These are phyloP conservation scores for Hygrocybe punicea DNA, from an alignment of 768 basidiomycete species.

Conservation along the genomic window DNA sequence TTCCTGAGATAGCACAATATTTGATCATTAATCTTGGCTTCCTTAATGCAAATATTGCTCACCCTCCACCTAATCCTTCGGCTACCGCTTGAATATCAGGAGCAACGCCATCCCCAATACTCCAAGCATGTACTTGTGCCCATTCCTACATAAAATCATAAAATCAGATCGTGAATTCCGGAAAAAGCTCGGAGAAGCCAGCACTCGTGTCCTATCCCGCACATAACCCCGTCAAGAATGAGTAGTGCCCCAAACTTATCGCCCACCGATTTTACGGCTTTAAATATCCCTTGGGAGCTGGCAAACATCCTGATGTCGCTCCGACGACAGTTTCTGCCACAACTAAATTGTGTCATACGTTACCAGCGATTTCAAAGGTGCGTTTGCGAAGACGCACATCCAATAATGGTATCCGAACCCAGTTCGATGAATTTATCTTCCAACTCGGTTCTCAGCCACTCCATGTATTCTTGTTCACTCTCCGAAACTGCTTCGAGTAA, in stretches of 20 bases:
- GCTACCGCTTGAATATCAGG: slow-evolving; percentile 89
- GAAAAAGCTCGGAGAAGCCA: background rate
- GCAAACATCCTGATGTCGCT: slow-evolving; percentile 72
- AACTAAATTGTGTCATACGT: slow-evolving; percentile 41
- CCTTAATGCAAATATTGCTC: slow-evolving; percentile 18
- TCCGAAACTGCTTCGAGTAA: slow-evolving; percentile 80
- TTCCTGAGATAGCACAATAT: slow-evolving; percentile 46
- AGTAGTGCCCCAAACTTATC: slow-evolving; percentile 74
- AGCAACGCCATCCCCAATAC: slow-evolving; percentile 67
- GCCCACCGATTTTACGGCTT: slow-evolving; percentile 79
- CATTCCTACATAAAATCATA: slow-evolving; percentile 52
- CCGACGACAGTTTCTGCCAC: slow-evolving; percentile 86
- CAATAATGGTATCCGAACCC: slow-evolving; percentile 79
- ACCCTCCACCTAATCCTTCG: slow-evolving; percentile 90
- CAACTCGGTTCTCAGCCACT: slow-evolving; percentile 71
- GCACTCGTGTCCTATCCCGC: slow-evolving; percentile 45
- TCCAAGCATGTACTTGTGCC: slow-evolving; percentile 87
- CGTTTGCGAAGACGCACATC: slow-evolving; percentile 48
- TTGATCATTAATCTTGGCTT: background rate
- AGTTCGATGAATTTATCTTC: slow-evolving; percentile 82
- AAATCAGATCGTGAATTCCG: background rate
- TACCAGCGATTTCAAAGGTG: background rate
- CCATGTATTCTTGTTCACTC: slow-evolving; percentile 70
- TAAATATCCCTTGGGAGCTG: slow-evolving; percentile 80
- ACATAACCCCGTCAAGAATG: slow-evolving; percentile 75